Evolutionary conservation across 176 grass and related monocot genomes (phyloP), one percentile per base, ranked within the genome.

Genomic region (Panicum miliaceum): DNA sequence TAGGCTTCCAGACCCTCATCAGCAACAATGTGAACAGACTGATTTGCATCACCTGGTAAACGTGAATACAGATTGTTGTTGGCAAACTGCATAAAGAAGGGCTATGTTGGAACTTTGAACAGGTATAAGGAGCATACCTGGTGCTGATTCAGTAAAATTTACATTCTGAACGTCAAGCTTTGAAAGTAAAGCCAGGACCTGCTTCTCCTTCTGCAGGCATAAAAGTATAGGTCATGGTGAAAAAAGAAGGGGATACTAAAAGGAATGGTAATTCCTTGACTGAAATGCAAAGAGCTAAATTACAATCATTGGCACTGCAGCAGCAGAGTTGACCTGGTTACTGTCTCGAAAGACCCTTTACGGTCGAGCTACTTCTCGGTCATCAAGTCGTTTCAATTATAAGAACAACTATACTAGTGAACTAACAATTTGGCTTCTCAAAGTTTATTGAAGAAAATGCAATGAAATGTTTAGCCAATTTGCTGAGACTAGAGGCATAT

Each of bases 11-110:
- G 61, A 73, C 91, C 93, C 29, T 96, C 93, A 45, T 92, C 86
- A 43, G 89, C 96, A 82, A 96, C 96, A 85, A 98, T 83, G 81
- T 98, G 96, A 73, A 98, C 89, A 0, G 91, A 98, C 89, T 94
- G 96, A n/a, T 91, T 95, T 71, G 88, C 90, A 79, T 95, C 89
- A 86, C 81, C 96, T 98, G 43, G 23, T 14, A 70, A 82, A 22
- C 56, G 22, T 42, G 60, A 10, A 26, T 73, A 83, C 42, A 59
- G 5, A 68, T 16, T 15, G 16, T 16, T 76, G 81, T 71, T 51
- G 78, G 66, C 20, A 52, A 77, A 81, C 56, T 36, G 23, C 57
- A 78, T 25, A 75, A 34, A 76, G 12, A 25, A 71, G 78, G 22
- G 36, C 19, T 69, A 60, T 11, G 34, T 51, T 60, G 63, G 15